A percentile compares a stretch with the other conserved stretches of the same genome.
phyloP scores from a whole-genome alignment of 805 yeast species.

The Candida suzukii region DNA sequence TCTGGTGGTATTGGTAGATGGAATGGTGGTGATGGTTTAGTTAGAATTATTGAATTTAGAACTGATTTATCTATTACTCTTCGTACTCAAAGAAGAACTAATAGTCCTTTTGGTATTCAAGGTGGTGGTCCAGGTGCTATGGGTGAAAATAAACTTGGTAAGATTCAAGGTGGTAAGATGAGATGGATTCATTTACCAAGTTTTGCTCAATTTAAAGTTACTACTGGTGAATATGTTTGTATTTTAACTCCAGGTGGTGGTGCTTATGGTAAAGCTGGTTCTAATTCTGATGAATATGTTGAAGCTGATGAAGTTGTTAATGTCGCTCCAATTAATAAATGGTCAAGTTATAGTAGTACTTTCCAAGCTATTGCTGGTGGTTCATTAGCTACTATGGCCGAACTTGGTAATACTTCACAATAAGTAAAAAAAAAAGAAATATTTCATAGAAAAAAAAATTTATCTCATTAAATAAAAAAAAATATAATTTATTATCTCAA shows the following conservation, averaged over 20 bases:
- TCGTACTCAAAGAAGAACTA: constrained; percentile 44
- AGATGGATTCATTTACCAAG: constrained; percentile 27
- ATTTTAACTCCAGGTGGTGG: constrained; percentile 40
- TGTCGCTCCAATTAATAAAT: constrained; percentile 1
- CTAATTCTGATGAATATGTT: constrained; percentile 26
- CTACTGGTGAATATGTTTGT: constrained; percentile 30
- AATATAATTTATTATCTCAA: too few species aligned
- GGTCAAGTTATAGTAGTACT: constrained; percentile 2
- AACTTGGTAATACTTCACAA: constrained; percentile 11
- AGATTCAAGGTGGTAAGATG: constrained; percentile 19
- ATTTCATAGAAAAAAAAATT: too few species aligned
- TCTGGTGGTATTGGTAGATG: constrained; percentile 45
- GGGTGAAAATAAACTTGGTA: constrained; percentile 34
- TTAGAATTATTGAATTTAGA: constrained; percentile 39
- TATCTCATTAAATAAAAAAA: too few species aligned
- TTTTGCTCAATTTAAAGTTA: constrained; percentile 33
- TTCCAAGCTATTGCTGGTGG: constrained; percentile 16
- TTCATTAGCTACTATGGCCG: constrained; percentile 10
- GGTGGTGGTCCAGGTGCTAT: constrained; percentile 45
- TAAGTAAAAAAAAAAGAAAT: too few species aligned
- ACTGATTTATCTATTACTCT: constrained; percentile 33
- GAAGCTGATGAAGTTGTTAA: constrained; percentile 11
- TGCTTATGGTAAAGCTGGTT: constrained; percentile 34
- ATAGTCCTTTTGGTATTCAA: constrained; percentile 45
- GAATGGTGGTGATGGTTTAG: constrained; percentile 44